Base-by-base conservation (phyloP, 768 basidiomycete species). In the Boletus sensibilis region DNA sequence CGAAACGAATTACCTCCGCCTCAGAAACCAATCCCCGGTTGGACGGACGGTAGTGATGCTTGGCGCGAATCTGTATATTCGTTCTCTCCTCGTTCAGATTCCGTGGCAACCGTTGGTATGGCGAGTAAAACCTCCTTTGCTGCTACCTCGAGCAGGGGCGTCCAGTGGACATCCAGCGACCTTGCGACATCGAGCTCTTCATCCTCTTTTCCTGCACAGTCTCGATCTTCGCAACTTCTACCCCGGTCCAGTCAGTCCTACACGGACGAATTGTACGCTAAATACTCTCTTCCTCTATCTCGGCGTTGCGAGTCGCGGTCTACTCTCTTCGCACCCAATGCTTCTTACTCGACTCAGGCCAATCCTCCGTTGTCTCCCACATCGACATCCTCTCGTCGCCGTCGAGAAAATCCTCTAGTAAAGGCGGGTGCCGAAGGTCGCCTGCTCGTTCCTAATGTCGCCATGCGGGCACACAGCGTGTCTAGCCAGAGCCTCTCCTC, bases 1-100 rank as follows among this genome's bases (percentile, higher is more conserved):
- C 73, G 74, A 37, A 63, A 68, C 35, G 63, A 60, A 56, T 43
- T 65, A 6, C 75, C 72, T 44, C 76, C 76, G 23, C 70, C 74
- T 7, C 70, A 72, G 56, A 71, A 73, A 66, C 68, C 73, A 18
- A 78, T 87, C 31, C 82, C 84, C 0, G 87, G 87, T 14, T 88
- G 87, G 87, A 86, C 80, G 2, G 87, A 88, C 57, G 82, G 83
- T 50, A 79, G 77, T 23, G 75, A 82, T 52, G 83, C 81, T 0
- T 89, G 87, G 87, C 82, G 87, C n/a, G 74, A 84, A 1, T 74
- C 76, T 5, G 79, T 87, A 1, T 89, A 89, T 68, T 77, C 75
- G 50, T 75, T 85, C 56, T 67, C 78, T 3, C 64, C 79, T 3
- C 78, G 78, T 9, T 73, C 75, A 47, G 66, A 72, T 39, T 56